Conservation (phyloP, 345 rosid species). For the Eutrema yunnanense region DNA sequence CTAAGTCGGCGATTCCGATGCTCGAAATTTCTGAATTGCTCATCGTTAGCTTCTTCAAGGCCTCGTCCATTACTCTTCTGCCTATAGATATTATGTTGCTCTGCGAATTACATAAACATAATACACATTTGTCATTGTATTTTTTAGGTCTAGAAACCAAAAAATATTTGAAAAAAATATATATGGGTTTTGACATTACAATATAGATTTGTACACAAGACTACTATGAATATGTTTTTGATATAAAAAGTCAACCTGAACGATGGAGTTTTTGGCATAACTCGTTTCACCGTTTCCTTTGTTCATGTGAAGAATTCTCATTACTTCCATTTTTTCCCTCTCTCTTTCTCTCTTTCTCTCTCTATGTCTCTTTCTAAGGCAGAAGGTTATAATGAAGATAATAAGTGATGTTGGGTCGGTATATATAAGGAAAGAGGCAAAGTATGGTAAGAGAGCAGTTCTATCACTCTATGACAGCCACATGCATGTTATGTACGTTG, state of each 20-base stretch:
- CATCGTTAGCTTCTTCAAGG: slow-evolving; percentile 32
- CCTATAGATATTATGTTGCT: slow-evolving; percentile 43
- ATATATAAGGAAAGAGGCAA: slow-evolving; percentile 20
- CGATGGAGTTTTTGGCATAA: slow-evolving; percentile 57
- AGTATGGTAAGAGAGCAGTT: not conserved
- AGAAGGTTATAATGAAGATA: slow-evolving; percentile 16
- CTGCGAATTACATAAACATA: slow-evolving; percentile 28
- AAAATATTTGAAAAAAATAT: not conserved
- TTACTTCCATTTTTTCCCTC: slow-evolving; percentile 32
- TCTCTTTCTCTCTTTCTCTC: no score
- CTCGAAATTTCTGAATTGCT: slow-evolving; percentile 21
- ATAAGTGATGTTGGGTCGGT: slow-evolving; percentile 18
- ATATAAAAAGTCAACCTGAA: slow-evolving; percentile 42
- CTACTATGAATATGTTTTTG: not conserved
- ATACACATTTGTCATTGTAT: not conserved
- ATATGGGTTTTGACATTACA: not conserved
- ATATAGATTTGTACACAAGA: not conserved
- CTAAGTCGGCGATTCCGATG: slow-evolving; percentile 74
- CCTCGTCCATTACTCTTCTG: slow-evolving; percentile 45
- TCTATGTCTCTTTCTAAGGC: not conserved
- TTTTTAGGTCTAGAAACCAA: not conserved
- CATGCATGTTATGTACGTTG: slow-evolving; percentile 14
- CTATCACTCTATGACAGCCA: not conserved
- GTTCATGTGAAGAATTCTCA: slow-evolving; percentile 62
- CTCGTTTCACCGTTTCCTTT: slow-evolving; percentile 71